Base-by-base conservation (phyloP, 352 stramenopile species). In the Phytopythium aichiense region DNA sequence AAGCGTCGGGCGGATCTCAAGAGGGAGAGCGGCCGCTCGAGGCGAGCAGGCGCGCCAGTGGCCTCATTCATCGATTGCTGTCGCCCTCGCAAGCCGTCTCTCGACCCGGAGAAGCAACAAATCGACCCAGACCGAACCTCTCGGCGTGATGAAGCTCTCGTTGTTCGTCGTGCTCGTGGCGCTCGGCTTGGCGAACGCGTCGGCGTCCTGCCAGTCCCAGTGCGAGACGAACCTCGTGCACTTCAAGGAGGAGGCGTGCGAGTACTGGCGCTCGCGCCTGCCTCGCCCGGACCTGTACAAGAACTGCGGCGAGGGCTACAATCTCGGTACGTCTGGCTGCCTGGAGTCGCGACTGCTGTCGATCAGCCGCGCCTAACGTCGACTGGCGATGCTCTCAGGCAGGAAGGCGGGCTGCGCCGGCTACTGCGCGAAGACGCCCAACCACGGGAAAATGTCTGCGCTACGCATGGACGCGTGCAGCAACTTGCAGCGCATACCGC, bases 281-380 rank as follows among this genome's bases (percentile, higher is more conserved):
- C 75, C 75, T 0, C 73, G 75, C n/a, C 75, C 73, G 1, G 75
- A 84, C 42, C 68, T 84, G 63, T 84, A 76, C 66, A 78, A 74
- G 43, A 69, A 77, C 61, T 84, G 75, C 62, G 67, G 76, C 9
- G 65, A 84, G 30, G 75, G 75, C 15, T 84, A 70, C 61, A 77
- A 73, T 31, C 58, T 66, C 8, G 61, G 42, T 59, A 33, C 23
- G 33, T 46, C 18, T 30, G 11, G 40, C 3, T 4, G 28, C 7
- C 28, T 31, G 28, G 28, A 31, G 3, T 31, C 28, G 4, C 28
- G 28, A 31, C 4, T 31, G 28, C 13, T 66, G 45, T 31, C 23
- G 0, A 28, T 23, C 45, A 2, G 15, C 16, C 20, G 7, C 16
- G 45, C 25, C 45, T 51, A 28, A 23, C 45, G 45, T 28, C 11